A percentile compares a stretch with the other conserved stretches of the same genome.
Evolutionary conservation across 2,329 filamentous ascomycete genomes (phyloP).

Genomic region (Pseudocercospora pini-densiflorae): DNA sequence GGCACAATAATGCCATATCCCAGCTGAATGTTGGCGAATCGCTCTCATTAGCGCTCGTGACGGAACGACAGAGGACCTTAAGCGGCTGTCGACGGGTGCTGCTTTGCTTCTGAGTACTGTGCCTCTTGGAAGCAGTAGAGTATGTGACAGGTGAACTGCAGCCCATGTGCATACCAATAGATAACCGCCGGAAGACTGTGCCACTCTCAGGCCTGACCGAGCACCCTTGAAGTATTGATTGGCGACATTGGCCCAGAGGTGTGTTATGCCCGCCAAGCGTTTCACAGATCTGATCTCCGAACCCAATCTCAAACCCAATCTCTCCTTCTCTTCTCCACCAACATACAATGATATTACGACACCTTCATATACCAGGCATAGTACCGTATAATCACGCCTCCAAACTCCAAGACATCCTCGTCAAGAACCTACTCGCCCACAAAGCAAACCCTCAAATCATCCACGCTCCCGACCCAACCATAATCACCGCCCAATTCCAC

Average conservation of each 20-base stretch:
- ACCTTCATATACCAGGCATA: conserved; percentile 62
- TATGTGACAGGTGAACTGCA: no score
- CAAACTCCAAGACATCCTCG: conserved; percentile 61
- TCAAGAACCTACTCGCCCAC: conserved; percentile 62
- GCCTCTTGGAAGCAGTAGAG: no score
- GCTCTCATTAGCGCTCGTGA: no score
- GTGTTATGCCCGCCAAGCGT: not conserved
- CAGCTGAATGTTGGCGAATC: no score
- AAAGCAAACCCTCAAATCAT: conserved; percentile 54
- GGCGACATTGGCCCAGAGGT: conserved; percentile 3
- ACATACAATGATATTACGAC: conserved; percentile 58
- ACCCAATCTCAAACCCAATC: conserved; percentile 8
- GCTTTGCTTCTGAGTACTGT: no score
- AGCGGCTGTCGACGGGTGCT: no score
- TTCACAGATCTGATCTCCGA: not conserved
- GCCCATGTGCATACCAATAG: no score
- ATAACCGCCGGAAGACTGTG: no score
- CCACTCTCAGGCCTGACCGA: not conserved
- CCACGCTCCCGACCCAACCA: conserved; percentile 58
- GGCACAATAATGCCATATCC: no score
- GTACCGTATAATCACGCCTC: conserved; percentile 61
- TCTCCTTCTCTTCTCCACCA: not conserved
- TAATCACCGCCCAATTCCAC: conserved; percentile 80
- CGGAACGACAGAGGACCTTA: no score
- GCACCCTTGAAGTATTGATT: not conserved